These are phyloP conservation scores for Ophiocordyceps sinensis DNA, from an alignment of 2,329 filamentous ascomycete genomes.

Conservation along the genomic window DNA sequence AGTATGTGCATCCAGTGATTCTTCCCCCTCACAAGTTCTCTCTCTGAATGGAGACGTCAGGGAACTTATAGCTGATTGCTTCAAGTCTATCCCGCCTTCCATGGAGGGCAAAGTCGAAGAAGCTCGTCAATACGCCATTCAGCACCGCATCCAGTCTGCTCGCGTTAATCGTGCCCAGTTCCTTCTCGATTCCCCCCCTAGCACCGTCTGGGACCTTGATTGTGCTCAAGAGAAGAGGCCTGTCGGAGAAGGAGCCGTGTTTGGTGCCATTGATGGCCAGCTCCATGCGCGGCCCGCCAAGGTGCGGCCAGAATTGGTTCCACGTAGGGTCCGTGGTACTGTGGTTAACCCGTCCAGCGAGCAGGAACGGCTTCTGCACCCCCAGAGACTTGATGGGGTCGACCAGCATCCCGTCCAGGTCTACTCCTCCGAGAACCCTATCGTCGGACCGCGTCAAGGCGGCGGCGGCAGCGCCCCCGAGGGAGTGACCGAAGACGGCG, in stretches of 20 bases:
- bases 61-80: conserved; percentile 1
- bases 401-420: no score
- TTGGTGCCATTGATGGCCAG: conserved; percentile 10
- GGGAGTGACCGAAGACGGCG: no score
- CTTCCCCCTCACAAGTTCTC: conserved; percentile 6
- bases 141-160: conserved; percentile 8
- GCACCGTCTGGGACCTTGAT: conserved; percentile 8
- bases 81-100: conserved; percentile 3
- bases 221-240: conserved; percentile 11
- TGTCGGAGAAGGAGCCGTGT: conserved; percentile 19
- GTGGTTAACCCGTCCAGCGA: conserved; percentile 16
- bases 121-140: conserved; percentile 8
- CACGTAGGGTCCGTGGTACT: conserved; percentile 15
- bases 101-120: conserved; percentile 9
- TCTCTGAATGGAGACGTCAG: conserved; percentile 8
- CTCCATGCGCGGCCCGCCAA: conserved; percentile 12
- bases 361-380: conserved; percentile 1
- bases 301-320: conserved; percentile 13
- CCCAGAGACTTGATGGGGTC: no score
- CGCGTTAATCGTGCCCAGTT: conserved; percentile 6
- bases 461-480: no score
- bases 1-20: no score
- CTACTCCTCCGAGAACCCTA: no score
- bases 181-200: conserved; percentile 1
- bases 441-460: no score